Evolutionary conservation across 768 basidiomycete species (phyloP).

Genomic region (Boletus rufocinnamomeus): DNA sequence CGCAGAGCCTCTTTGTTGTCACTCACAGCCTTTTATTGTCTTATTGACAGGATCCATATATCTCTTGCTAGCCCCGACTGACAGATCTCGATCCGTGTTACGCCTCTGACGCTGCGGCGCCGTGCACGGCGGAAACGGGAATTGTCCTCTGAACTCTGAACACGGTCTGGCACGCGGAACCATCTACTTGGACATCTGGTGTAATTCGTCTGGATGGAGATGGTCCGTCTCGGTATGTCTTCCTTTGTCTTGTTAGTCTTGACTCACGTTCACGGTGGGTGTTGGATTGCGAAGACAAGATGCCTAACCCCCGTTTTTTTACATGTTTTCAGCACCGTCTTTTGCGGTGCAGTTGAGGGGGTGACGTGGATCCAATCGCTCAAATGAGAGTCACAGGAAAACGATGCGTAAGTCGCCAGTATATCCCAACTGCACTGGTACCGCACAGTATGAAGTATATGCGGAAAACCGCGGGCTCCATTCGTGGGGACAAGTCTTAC

Average conservation of each 20-base stretch:
- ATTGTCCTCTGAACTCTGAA: background rate
- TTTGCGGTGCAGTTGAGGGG: background rate
- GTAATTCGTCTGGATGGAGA: background rate
- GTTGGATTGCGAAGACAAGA: background rate
- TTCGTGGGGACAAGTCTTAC: conserved; percentile 13
- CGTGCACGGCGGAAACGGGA: conserved; percentile 9
- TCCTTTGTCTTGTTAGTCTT: background rate
- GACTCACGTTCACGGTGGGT: background rate
- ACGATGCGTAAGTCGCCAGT: conserved; percentile 8
- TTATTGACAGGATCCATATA: conserved; percentile 1
- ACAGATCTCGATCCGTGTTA: conserved; percentile 13
- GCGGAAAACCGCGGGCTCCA: conserved; percentile 4
- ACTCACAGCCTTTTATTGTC: background rate
- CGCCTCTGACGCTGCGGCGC: conserved; percentile 19
- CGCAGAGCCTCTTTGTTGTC: conserved; percentile 3
- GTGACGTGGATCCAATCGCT: conserved; percentile 1
- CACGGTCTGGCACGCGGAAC: background rate
- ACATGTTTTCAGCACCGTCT: background rate
- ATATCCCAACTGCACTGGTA: background rate
- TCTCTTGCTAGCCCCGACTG: background rate
- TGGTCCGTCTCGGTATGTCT: conserved; percentile 4
- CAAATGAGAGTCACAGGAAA: background rate
- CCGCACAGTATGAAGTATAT: background rate
- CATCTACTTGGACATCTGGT: background rate
- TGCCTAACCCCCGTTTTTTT: background rate